Base-by-base conservation (phyloP, 495 filamentous ascomycete genomes). In the Talaromyces stipitatus region DNA sequence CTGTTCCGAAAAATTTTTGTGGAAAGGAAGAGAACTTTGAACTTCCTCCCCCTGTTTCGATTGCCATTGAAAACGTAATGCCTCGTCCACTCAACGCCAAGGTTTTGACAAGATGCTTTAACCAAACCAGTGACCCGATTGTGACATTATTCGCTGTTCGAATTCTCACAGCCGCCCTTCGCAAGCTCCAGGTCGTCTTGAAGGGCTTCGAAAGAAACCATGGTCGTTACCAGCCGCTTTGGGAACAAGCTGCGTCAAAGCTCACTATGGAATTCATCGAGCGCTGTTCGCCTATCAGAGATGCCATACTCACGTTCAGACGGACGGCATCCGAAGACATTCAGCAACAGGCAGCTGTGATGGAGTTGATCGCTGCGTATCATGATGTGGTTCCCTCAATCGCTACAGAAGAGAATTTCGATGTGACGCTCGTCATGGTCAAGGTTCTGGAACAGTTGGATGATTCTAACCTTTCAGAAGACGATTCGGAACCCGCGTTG, bases 111-210 rank as follows among this genome's bases (percentile, higher is more conserved):
- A 82, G 85, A 48, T 96, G 91, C 61, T 66, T 98, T 55, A 85
- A 88, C 55, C 82, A 88, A 57, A 88, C 85, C 54, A 73, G 79
- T 0, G 83, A 84, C 50, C 36, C 54, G 16, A 75, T 97, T 48
- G 78, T 96, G 29, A 89, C 84, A 9, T 85, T 97, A 62, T 91
- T 96, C 60, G 85, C 88, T 2, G 81, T 91, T 9, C 83, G 90
- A 2, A 80, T 96, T 32, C 68, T 97, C 38, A 83, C 85, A 4
- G 68, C 87, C 27, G 85, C 90, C 2, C 87, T 97, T 57, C 78
- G 85, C 51, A 98, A 97, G 67, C 70, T 97, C 20, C 76, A 79
- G 3, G 65, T 66, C 8, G 81, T 86, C 14, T 62, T 78, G 51
- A 69, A 72, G 50, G 64, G 72, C 9, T 76, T 73, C 60, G 64